These are phyloP conservation scores for Ascochyta pisi DNA, from an alignment of 2,329 filamentous ascomycete species.

Conservation along the genomic window DNA sequence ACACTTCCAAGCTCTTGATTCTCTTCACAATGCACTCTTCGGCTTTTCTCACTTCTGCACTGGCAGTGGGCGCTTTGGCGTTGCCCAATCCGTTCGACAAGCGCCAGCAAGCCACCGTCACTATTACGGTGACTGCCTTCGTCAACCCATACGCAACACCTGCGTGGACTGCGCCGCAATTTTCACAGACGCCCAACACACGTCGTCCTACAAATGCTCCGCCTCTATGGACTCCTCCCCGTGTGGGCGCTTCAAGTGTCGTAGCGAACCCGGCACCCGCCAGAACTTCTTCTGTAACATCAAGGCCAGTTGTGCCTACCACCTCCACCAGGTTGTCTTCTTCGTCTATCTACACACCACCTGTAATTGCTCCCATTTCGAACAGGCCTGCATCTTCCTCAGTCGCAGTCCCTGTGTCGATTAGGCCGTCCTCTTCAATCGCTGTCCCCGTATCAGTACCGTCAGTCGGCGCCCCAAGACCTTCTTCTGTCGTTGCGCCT, in stretches of 20 bases:
- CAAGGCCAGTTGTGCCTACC: not conserved
- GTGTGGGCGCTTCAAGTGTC: not conserved
- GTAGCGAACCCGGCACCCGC: not conserved
- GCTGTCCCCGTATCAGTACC: no score
- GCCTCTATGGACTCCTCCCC: constrained; percentile 6
- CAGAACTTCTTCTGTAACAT: not conserved
- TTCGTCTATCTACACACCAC: not conserved
- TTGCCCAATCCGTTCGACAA: constrained; percentile 30
- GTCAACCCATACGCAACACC: constrained; percentile 17
- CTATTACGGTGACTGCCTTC: constrained; percentile 30
- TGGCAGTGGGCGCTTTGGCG: constrained; percentile 37
- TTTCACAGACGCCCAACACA: constrained; percentile 1
- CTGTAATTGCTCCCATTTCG: not conserved
- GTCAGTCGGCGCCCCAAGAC: not conserved
- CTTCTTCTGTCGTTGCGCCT: not conserved
- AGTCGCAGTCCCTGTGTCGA: no score
- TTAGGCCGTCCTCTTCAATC: no score
- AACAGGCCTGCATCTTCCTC: not conserved
- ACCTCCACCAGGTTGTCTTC: not conserved
- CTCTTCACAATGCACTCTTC: constrained; percentile 37
- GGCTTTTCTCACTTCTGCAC: constrained; percentile 31
- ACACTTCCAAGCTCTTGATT: constrained; percentile 11
- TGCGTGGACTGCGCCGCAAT: constrained; percentile 14
- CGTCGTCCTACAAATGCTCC: constrained; percentile 1
- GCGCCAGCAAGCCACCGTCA: constrained; percentile 26